phyloP scores from a whole-genome alignment of 257 asterid genomes.

The Eucommia ulmoides region DNA sequence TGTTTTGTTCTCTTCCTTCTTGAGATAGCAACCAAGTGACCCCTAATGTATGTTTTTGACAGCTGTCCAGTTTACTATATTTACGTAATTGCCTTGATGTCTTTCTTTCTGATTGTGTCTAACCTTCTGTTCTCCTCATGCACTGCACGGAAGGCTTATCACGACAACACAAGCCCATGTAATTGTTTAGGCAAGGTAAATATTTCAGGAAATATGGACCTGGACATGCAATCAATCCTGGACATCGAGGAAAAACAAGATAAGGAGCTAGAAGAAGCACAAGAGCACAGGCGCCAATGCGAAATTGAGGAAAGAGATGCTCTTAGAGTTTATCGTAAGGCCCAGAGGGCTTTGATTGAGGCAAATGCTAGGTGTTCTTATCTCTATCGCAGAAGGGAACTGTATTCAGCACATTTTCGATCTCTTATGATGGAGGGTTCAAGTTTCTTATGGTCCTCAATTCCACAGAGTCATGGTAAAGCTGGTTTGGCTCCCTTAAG shows the following conservation, averaged over 20 bases:
- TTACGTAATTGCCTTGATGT: neutral
- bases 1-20: constrained; percentile 5
- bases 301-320: constrained; percentile 38
- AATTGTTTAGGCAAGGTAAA: constrained; percentile 17
- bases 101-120: constrained; percentile 4
- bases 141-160: constrained; percentile 9
- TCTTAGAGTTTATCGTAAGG: constrained; percentile 29
- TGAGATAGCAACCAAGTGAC: constrained; percentile 9
- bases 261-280: constrained; percentile 41
- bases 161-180: constrained; percentile 8
- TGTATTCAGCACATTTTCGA: constrained; percentile 35
- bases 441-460: constrained; percentile 17
- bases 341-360: constrained; percentile 37
- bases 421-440: constrained; percentile 36
- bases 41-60: constrained; percentile 2
- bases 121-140: constrained; percentile 1
- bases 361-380: constrained; percentile 38
- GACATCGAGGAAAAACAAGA: constrained; percentile 31
- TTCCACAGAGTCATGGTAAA: constrained; percentile 12
- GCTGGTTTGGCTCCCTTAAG: constrained; percentile 12
- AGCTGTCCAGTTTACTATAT: neutral
- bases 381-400: constrained; percentile 32
- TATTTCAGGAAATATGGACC: constrained; percentile 11
- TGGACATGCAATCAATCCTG: constrained; percentile 21
- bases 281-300: constrained; percentile 32